phyloP scores from a whole-genome alignment of 192 early-diverging fungal genomes.

The Gamsiella multidivaricata region DNA sequence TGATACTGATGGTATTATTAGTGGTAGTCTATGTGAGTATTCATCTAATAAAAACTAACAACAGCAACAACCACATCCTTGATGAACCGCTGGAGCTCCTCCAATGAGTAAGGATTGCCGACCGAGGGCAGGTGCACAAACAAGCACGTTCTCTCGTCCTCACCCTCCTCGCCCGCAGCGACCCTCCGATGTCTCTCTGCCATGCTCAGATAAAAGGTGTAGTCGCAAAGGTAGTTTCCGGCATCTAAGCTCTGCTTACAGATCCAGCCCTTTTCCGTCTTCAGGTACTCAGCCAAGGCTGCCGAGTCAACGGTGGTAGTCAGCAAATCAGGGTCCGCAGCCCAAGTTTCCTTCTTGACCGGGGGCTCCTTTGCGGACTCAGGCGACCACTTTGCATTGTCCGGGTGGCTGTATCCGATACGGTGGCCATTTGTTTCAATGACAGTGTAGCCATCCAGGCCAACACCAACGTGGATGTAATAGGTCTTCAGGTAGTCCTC shows the following conservation, averaged over 20 bases:
- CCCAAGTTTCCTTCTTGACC: slow-evolving; percentile 27
- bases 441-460: slow-evolving; percentile 46
- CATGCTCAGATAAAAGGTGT: slow-evolving; percentile 66
- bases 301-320: slow-evolving; percentile 55
- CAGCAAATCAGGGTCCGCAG: slow-evolving; percentile 39
- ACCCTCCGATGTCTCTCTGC: slow-evolving; percentile 38
- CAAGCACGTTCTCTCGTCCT: slow-evolving; percentile 35
- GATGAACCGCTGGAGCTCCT: slow-evolving; percentile 39
- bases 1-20: too few species aligned
- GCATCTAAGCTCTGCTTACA: slow-evolving; percentile 58
- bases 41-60: slow-evolving; percentile 6
- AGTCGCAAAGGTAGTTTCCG: slow-evolving; percentile 70
- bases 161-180: slow-evolving; percentile 17
- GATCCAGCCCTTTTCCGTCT: slow-evolving; percentile 49
- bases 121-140: slow-evolving; percentile 48
- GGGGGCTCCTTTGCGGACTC: slow-evolving; percentile 40
- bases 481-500: slow-evolving; percentile 52
- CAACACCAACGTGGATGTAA: slow-evolving; percentile 67
- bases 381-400: slow-evolving; percentile 54
- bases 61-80: slow-evolving; percentile 44
- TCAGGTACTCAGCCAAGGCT: slow-evolving; percentile 44
- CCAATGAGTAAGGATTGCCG: slow-evolving; percentile 42
- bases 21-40: not conserved
- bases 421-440: slow-evolving; percentile 63
- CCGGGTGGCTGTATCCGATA: slow-evolving; percentile 59